These are phyloP conservation scores for Circinella umbellata DNA, from an alignment of 371 early-diverging fungal genomes.

Conservation along the genomic window DNA sequence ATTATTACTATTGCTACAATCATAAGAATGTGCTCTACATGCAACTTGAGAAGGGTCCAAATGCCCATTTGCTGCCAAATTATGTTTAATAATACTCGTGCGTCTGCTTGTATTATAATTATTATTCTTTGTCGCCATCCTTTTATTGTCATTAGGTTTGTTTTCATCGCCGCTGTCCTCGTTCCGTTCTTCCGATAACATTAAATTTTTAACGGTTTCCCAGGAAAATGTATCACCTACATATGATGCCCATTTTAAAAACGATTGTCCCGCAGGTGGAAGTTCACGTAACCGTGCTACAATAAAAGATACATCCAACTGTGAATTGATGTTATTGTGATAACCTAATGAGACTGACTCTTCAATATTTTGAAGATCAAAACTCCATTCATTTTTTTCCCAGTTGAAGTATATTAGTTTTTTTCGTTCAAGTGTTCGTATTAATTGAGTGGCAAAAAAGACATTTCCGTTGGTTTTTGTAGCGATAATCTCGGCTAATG, in stretches of 20 bases:
- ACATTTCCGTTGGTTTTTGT: constrained; percentile 47
- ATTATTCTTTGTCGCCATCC: not conserved
- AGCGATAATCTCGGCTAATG: constrained; percentile 39
- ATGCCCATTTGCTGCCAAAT: too few species aligned
- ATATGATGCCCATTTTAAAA: constrained; percentile 49
- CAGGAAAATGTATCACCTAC: constrained; percentile 51
- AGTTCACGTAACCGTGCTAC: constrained; percentile 38
- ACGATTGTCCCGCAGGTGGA: constrained; percentile 39
- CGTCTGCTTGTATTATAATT: too few species aligned
- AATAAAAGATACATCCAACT: constrained; percentile 41
- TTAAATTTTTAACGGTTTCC: constrained; percentile 46
- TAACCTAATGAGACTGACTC: constrained; percentile 19
- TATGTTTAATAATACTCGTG: too few species aligned
- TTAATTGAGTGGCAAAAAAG: constrained; percentile 43
- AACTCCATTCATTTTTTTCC: constrained; percentile 53
- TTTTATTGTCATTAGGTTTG: not conserved
- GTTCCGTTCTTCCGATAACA: constrained; percentile 20
- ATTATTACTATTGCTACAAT: too few species aligned
- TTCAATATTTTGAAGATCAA: constrained; percentile 38
- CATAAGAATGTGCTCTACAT: too few species aligned
- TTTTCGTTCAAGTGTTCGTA: constrained; percentile 46
- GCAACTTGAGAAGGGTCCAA: too few species aligned
- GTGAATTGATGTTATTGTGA: constrained; percentile 23
- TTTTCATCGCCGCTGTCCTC: not conserved
- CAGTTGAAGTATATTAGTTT: constrained; percentile 52